A percentile compares a stretch with the other conserved stretches of the same genome.
phyloP scores from a whole-genome alignment of 768 basidiomycete species.

The Lentinus tigrinus region DNA sequence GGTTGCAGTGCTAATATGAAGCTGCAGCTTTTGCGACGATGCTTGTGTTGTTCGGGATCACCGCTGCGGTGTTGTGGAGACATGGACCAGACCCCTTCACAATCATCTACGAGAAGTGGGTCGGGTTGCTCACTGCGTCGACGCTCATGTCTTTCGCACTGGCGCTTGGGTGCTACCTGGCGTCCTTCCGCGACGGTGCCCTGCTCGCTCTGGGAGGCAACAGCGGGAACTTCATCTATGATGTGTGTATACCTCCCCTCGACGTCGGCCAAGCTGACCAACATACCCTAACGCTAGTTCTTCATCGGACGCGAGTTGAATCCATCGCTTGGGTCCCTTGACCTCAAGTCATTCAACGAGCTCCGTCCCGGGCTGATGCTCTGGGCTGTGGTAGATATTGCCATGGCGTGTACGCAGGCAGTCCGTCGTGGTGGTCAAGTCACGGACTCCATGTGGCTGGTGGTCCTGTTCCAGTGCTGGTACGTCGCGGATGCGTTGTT shows the following conservation, averaged over 20 bases:
- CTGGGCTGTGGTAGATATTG: conserved; percentile 91
- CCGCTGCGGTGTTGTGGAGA: conserved; percentile 64
- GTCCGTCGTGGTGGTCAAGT: conserved; percentile 67
- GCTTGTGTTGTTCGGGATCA: conserved; percentile 74
- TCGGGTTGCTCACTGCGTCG: conserved; percentile 84
- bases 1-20: neutral
- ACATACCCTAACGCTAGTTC: conserved; percentile 48
- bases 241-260: conserved; percentile 54
- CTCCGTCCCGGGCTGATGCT: conserved; percentile 88
- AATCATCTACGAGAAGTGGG: conserved; percentile 89
- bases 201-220: conserved; percentile 91
- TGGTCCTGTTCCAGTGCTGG: conserved; percentile 79
- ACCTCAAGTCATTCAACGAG: conserved; percentile 78
- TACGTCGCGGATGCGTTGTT: conserved; percentile 87
- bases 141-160: conserved; percentile 76
- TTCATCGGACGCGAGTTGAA: conserved; percentile 93
- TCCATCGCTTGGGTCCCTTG: conserved; percentile 76
- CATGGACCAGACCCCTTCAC: conserved; percentile 81
- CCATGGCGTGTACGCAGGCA: conserved; percentile 90
- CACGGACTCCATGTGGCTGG: conserved; percentile 92
- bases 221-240: conserved; percentile 82
- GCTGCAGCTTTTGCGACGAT: conserved; percentile 80
- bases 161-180: conserved; percentile 65
- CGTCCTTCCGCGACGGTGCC: conserved; percentile 66
- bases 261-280: neutral